These are phyloP conservation scores for Saccharomyces hybrid DNA, from an alignment of 1,139 yeast species.

Conservation along the genomic window DNA sequence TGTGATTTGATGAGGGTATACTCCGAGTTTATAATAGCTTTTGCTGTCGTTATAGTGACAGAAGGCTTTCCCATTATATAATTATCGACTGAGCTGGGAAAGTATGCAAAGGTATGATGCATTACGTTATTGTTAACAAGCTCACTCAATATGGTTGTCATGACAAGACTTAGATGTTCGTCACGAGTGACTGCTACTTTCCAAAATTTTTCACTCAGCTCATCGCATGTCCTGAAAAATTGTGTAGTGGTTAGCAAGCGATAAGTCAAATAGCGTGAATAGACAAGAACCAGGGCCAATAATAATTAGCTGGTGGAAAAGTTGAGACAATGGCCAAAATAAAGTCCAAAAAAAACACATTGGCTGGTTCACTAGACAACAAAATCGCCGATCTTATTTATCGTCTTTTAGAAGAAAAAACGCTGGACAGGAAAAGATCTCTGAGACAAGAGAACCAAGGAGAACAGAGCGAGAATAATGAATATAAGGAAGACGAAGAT, in stretches of 20 bases:
- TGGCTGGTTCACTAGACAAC: conserved; percentile 38
- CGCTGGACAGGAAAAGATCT: conserved; percentile 37
- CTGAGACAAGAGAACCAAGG: conserved; percentile 16
- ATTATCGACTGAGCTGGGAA: neutral
- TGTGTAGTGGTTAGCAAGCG: neutral
- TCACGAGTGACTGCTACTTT: neutral
- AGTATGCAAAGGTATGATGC: neutral
- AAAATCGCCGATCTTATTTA: conserved; percentile 46
- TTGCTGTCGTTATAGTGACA: conserved; percentile 13
- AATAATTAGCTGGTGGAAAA: neutral
- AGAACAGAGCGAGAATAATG: conserved; percentile 10
- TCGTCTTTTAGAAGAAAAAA: conserved; percentile 45
- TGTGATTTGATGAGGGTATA: conserved; percentile 14
- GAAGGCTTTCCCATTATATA: neutral
- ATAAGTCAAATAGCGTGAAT: neutral
- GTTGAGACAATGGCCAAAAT: conserved; percentile 20
- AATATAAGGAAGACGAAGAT: conserved; percentile 35
- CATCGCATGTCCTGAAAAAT: conserved; percentile 2
- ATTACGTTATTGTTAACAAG: neutral
- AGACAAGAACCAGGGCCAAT: neutral
- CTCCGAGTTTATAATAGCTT: conserved; percentile 17
- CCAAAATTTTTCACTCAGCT: neutral
- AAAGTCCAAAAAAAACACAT: conserved; percentile 20
- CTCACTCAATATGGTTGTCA: neutral
- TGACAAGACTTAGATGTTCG: neutral